Evolutionary conservation across 1,139 yeast genomes (phyloP).

Genomic region (Scheffersomyces quercinus): DNA sequence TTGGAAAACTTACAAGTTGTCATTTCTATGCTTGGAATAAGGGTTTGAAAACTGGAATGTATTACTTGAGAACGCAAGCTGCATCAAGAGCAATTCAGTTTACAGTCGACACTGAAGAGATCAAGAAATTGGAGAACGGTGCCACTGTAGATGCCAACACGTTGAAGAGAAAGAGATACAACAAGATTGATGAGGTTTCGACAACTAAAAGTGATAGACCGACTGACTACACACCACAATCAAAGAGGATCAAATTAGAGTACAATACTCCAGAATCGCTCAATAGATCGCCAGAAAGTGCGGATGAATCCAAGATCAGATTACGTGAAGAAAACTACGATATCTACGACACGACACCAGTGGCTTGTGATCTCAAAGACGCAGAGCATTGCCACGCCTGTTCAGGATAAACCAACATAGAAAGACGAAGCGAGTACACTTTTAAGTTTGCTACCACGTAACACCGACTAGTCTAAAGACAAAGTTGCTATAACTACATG

Average conservation of each 20-base stretch:
- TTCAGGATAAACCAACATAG: constrained; percentile 31
- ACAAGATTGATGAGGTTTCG: constrained; percentile 7
- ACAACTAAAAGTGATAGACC: background rate
- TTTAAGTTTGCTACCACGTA: background rate
- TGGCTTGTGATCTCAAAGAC: constrained; percentile 37
- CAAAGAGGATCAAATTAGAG: background rate
- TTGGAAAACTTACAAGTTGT: constrained; percentile 95
- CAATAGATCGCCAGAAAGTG: background rate
- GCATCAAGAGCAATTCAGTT: constrained; percentile 94
- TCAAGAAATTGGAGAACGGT: constrained; percentile 18
- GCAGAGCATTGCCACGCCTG: constrained; percentile 47
- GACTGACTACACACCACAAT: background rate
- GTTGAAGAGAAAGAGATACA: constrained; percentile 22
- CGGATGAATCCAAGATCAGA: background rate
- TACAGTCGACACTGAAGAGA: constrained; percentile 59
- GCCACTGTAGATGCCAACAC: constrained; percentile 4
- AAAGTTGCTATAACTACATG: too few species aligned
- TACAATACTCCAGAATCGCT: background rate
- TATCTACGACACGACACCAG: constrained; percentile 36
- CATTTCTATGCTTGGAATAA: constrained; percentile 97
- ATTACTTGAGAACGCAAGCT: constrained; percentile 92
- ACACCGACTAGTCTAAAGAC: too few species aligned
- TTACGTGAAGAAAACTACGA: constrained; percentile 9
- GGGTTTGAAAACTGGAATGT: constrained; percentile 98
- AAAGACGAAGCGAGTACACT: background rate